A percentile compares a stretch with the other conserved stretches of the same genome.
phyloP scores from a whole-genome alignment of 176 grass and related monocot species.

The Urochloa ruziziensis region DNA sequence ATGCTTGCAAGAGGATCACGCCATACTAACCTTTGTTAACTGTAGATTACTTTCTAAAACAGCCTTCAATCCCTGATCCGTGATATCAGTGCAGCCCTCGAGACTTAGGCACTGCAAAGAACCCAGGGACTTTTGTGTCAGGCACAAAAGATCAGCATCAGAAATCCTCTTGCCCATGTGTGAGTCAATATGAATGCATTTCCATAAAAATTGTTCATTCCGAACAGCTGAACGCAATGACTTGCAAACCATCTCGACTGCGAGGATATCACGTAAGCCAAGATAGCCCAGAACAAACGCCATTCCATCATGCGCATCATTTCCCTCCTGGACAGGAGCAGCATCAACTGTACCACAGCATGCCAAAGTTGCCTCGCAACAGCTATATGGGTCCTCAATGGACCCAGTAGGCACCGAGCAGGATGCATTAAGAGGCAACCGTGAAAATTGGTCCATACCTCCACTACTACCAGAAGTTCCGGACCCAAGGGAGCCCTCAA shows the following conservation, averaged over 20 bases:
- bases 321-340: slow-evolving; percentile 25
- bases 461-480: neutral
- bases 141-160: slow-evolving; percentile 52
- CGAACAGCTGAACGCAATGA: slow-evolving; percentile 43
- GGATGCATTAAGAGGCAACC: neutral
- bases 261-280: slow-evolving; percentile 60
- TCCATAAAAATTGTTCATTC: slow-evolving; percentile 52
- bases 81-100: slow-evolving; percentile 54
- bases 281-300: slow-evolving; percentile 51
- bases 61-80: slow-evolving; percentile 72
- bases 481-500: slow-evolving; percentile 1
- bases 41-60: slow-evolving; percentile 60
- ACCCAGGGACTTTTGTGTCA: slow-evolving; percentile 52
- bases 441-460: neutral
- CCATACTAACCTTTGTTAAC: slow-evolving; percentile 73
- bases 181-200: slow-evolving; percentile 56
- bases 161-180: slow-evolving; percentile 50
- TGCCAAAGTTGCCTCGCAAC: slow-evolving; percentile 22
- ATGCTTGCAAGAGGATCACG: slow-evolving; percentile 17
- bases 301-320: slow-evolving; percentile 53
- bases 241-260: slow-evolving; percentile 69
- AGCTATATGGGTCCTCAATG: slow-evolving; percentile 14
- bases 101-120: slow-evolving; percentile 58
- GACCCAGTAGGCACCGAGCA: neutral
- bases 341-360: neutral